phyloP scores from a whole-genome alignment of 192 early-diverging fungal genomes.

The Backusella parvicylindrica region DNA sequence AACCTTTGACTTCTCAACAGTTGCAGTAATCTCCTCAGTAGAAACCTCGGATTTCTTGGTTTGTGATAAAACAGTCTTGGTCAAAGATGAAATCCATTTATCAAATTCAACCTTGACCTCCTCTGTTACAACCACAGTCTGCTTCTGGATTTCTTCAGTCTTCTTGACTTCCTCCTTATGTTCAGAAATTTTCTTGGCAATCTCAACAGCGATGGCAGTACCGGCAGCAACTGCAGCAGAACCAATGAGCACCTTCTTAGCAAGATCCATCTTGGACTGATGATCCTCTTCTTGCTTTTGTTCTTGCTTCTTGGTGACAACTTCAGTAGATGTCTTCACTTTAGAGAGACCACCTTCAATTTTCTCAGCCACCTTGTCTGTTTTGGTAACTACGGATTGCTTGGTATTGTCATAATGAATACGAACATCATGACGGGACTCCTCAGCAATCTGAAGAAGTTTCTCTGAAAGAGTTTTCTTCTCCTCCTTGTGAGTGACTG shows the following conservation, averaged over 20 bases:
- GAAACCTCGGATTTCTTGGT: background rate
- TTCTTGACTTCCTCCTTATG: background rate
- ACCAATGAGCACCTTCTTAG: constrained; percentile 7
- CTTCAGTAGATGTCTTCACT: background rate
- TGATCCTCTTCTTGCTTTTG: constrained; percentile 12
- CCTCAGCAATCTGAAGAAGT: constrained; percentile 10
- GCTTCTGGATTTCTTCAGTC: background rate
- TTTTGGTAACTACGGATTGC: background rate
- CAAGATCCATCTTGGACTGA: constrained; percentile 4
- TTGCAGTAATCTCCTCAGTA: background rate
- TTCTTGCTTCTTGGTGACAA: background rate
- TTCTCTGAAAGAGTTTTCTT: constrained; percentile 4
- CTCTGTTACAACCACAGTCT: background rate
- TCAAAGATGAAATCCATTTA: constrained; percentile 9
- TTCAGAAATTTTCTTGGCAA: constrained; percentile 11
- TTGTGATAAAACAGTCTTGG: background rate
- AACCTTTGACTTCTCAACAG: constrained; percentile 7
- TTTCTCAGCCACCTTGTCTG: background rate
- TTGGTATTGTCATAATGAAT: background rate
- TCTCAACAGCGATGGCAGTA: constrained; percentile 3
- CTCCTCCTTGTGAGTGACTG: background rate
- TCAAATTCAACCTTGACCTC: constrained; percentile 6
- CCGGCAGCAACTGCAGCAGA: constrained; percentile 16
- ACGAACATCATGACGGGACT: background rate
- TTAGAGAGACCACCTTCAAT: background rate